Percentiles rank a stretch among this genome's conserved stretches.
These are phyloP conservation scores for Rasamsonia emersonii DNA, from an alignment of 2,329 filamentous ascomycete genomes.

Conservation along the genomic window DNA sequence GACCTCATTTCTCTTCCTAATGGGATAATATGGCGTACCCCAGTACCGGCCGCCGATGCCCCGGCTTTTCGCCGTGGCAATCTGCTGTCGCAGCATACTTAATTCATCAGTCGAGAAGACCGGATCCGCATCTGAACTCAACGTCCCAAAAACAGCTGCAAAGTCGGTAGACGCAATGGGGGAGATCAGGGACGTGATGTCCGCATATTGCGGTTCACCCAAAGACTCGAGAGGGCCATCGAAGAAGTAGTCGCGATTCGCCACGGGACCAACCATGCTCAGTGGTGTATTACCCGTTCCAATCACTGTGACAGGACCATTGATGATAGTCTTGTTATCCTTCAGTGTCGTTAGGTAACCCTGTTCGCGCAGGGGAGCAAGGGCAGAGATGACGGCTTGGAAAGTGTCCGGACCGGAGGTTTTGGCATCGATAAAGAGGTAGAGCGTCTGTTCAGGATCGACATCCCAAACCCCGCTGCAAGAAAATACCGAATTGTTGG, in stretches of 20 bases:
- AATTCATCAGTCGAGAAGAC: slow-evolving; percentile 35
- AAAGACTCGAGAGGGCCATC: slow-evolving; percentile 48
- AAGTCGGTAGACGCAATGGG: slow-evolving; percentile 50
- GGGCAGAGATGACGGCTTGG: slow-evolving; percentile 46
- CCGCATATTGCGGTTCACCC: slow-evolving; percentile 27
- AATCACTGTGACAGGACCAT: slow-evolving; percentile 50
- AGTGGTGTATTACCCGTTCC: slow-evolving; percentile 52
- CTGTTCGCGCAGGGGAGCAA: slow-evolving; percentile 47
- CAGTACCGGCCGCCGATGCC: slow-evolving; percentile 56
- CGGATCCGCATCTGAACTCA: slow-evolving; percentile 28
- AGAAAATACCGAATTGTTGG: too few species aligned
- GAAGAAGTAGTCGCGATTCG: slow-evolving; percentile 50
- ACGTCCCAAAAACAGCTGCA: slow-evolving; percentile 28
- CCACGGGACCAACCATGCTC: slow-evolving; percentile 38
- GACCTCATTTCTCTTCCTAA: slow-evolving; percentile 49
- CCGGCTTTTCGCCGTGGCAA: slow-evolving; percentile 44
- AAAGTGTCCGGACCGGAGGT: slow-evolving; percentile 49
- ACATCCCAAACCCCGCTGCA: slow-evolving; percentile 53
- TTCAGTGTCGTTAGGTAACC: slow-evolving; percentile 48
- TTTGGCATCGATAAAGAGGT: slow-evolving; percentile 58
- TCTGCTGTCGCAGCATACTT: slow-evolving; percentile 43
- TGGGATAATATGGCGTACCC: slow-evolving; percentile 53
- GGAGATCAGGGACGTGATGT: slow-evolving; percentile 41
- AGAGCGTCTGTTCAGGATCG: slow-evolving; percentile 47
- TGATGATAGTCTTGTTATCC: slow-evolving; percentile 34